Percentiles rank a stretch among this genome's conserved stretches.
Conservation (phyloP, 2,329 filamentous ascomycete genomes). For the Stromatinia cepivora region DNA sequence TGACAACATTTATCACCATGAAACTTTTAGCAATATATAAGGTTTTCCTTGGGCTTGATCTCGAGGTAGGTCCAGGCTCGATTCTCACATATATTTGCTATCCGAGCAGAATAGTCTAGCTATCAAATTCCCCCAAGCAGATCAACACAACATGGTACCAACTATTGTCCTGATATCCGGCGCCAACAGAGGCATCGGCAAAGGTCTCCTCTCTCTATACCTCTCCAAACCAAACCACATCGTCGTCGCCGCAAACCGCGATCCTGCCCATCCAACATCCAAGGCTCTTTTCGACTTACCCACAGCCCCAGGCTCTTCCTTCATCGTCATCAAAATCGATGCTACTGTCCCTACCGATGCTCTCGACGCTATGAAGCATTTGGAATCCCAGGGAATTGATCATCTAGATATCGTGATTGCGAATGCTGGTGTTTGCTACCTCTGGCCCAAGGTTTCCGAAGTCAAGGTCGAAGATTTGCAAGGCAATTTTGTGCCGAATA, state of each 20-base stretch:
- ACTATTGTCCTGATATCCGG: constrained; percentile 27
- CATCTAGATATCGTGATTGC: constrained; percentile 44
- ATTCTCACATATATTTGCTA: no score
- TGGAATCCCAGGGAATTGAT: constrained; percentile 28
- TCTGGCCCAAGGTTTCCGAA: neutral
- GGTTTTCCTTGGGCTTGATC: no score
- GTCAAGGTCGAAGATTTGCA: neutral
- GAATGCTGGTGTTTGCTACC: constrained; percentile 46
- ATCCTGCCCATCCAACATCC: constrained; percentile 33
- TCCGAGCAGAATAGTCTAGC: no score
- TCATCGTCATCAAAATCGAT: constrained; percentile 50
- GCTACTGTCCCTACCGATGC: constrained; percentile 42
- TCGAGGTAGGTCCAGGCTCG: no score
- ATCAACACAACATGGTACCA: neutral
- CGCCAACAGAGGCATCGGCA: constrained; percentile 36
- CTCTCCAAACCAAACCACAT: constrained; percentile 43
- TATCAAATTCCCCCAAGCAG: no score
- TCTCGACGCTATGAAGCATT: constrained; percentile 40
- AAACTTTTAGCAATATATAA: no score
- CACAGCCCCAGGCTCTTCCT: constrained; percentile 33
- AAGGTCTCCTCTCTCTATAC: constrained; percentile 40
- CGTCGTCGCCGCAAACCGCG: constrained; percentile 45
- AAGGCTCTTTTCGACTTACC: constrained; percentile 37
- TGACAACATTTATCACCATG: no score
- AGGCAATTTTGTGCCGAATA: neutral